A percentile compares a stretch with the other conserved stretches of the same genome.
phyloP scores from a whole-genome alignment of 306 rosid genomes.

The Cercis canadensis region DNA sequence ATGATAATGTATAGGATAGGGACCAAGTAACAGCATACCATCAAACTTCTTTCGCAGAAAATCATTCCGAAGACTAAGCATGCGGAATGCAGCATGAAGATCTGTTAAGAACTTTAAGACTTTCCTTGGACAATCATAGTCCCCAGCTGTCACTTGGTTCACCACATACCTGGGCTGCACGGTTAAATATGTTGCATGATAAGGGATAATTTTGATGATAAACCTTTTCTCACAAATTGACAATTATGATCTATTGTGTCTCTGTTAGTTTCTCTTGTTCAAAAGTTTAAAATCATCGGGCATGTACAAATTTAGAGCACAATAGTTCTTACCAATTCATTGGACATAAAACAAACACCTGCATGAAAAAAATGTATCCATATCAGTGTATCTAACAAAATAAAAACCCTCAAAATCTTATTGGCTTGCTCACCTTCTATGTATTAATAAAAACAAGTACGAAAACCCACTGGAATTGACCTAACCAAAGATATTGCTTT shows the following conservation, averaged over 20 bases:
- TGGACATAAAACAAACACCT: conserved; percentile 98
- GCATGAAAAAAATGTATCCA: conserved; percentile 41
- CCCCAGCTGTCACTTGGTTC: conserved; percentile 94
- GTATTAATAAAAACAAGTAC: too few species aligned
- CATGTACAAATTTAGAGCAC: conserved; percentile 4
- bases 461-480: too few species aligned
- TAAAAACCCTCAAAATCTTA: conserved; percentile 1
- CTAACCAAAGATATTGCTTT: not conserved
- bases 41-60: conserved; percentile 93
- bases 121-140: conserved; percentile 91
- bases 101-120: conserved; percentile 89
- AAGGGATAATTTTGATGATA: conserved; percentile 14
- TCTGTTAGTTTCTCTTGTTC: not conserved
- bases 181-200: conserved; percentile 32
- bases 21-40: conserved; percentile 49
- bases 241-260: not conserved
- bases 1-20: not conserved
- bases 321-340: conserved; percentile 77
- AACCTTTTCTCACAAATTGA: conserved; percentile 17
- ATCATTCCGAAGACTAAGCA: conserved; percentile 97
- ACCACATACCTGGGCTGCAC: conserved; percentile 97
- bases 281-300: conserved; percentile 2
- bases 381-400: conserved; percentile 42
- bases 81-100: conserved; percentile 87
- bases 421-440: conserved; percentile 10